Evolutionary conservation across 2,329 filamentous ascomycete genomes (phyloP).

Genomic region (Metarhizium album): DNA sequence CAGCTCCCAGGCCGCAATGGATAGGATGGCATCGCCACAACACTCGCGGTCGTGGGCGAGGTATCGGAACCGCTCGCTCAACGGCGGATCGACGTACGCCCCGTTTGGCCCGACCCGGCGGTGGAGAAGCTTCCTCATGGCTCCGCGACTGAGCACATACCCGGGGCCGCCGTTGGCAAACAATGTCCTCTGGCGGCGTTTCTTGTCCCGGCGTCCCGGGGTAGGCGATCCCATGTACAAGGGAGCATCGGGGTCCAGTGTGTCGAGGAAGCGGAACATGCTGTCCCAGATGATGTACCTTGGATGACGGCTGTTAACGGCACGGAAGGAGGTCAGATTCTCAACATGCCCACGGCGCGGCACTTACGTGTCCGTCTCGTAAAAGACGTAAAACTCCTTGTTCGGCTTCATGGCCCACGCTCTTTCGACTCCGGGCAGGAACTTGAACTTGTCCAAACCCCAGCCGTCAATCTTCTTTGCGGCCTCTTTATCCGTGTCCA

Average conservation of each 20-base stretch:
- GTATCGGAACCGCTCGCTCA: conserved; percentile 6
- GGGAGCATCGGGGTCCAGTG: conserved; percentile 14
- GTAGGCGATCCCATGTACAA: conserved; percentile 16
- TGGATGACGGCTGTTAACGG: not conserved
- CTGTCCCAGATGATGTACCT: conserved; percentile 12
- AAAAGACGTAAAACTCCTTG: conserved; percentile 37
- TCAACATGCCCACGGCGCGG: not conserved
- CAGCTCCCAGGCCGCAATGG: conserved; percentile 2
- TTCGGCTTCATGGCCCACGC: conserved; percentile 28
- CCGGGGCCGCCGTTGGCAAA: conserved; percentile 11
- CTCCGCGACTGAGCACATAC: conserved; percentile 9
- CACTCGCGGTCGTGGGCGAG: conserved; percentile 5
- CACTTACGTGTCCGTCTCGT: conserved; percentile 36
- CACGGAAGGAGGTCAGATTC: no score
- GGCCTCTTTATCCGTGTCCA: conserved; percentile 16
- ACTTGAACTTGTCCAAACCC: conserved; percentile 38
- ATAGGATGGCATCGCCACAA: conserved; percentile 9
- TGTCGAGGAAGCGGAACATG: conserved; percentile 9
- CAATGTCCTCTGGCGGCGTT: conserved; percentile 11
- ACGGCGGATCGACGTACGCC: conserved; percentile 23
- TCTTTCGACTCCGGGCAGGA: conserved; percentile 35
- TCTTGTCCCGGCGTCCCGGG: conserved; percentile 17
- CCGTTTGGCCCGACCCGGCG: conserved; percentile 19
- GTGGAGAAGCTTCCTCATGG: conserved; percentile 8
- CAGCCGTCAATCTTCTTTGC: conserved; percentile 31